Evolutionary conservation across 202 grass and related monocot genomes (phyloP), one percentile per base, ranked within the genome.

Genomic region (Setaria italica): DNA sequence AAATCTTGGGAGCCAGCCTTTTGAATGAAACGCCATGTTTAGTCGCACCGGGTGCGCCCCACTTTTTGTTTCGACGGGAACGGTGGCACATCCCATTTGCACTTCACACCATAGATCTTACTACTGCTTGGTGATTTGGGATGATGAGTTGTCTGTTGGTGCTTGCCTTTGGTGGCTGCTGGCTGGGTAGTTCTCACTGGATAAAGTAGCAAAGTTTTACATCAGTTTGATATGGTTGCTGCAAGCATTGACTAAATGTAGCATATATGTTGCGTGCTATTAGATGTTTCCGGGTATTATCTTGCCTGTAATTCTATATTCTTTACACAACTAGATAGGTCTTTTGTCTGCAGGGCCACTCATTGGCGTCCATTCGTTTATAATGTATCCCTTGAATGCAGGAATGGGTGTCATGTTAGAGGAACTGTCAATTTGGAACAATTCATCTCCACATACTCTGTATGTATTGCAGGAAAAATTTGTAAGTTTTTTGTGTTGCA

Each of bases 351-450:
- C 71, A 84, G 20, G 66, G 8, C 76, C 59, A 46, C 49, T 25
- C 21, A 71, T 68, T 42, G 2, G 19, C 1, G 11, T 60, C 21
- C 59, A 73, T 10, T 60, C 25, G 3, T 58, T 74, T 59, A 34
- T 82, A 42, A 9, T 20, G 35, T 37, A 37, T 80, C 39, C 45
- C 6, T 25, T 80, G 65, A 32, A 85, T 59, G 56, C 20, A 74
- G 3, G 20, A 54, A 9, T 17, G 1, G 10, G 20, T 2, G 34
- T 42, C 78, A 17, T 62, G 41, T 21, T n/a, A 49, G 5, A 29
- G 29, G 34, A 57, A 34, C 4, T 39, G 10, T 9, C 29, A 30
- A 70, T 34, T 81, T 21, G 50, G 16, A 47, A 17, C 30, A 39
- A 34, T 46, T 21, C 42, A 60, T 14, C 16, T 53, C 29, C 7